Evolutionary conservation across 139 green algal genomes (phyloP).

Genomic region (Yamagishiella unicocca): DNA sequence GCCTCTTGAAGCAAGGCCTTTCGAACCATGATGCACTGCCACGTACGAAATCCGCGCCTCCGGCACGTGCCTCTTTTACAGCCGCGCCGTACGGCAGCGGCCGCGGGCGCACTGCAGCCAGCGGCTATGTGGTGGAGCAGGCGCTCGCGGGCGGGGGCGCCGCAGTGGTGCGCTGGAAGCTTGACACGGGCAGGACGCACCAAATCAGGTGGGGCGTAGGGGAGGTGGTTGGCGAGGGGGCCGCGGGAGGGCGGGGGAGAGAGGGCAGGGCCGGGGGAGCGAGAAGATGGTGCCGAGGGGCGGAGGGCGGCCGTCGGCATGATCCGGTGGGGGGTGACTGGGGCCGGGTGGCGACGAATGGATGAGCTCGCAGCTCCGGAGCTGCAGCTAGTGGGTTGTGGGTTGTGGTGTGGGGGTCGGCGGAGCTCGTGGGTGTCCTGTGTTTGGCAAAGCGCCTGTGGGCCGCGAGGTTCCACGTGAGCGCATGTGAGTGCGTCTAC

Average conservation of each 20-base stretch:
- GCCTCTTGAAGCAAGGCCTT: no score
- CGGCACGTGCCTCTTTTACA: background rate
- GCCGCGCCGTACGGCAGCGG: slow-evolving; percentile 64
- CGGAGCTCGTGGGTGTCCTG: no score
- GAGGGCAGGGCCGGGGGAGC: background rate
- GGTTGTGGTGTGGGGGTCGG: no score
- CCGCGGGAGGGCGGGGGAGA: background rate
- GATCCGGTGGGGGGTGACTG: background rate
- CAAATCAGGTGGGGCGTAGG: slow-evolving; percentile 82
- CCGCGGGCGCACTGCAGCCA: slow-evolving; percentile 75
- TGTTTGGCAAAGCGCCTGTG: no score
- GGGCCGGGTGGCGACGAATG: no score
- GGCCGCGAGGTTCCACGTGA: no score
- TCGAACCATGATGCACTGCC: no score
- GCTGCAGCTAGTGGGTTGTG: no score
- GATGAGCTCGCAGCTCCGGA: no score
- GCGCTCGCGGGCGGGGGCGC: slow-evolving; percentile 78
- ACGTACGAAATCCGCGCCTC: no score
- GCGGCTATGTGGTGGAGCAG: slow-evolving; percentile 83
- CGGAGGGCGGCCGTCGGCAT: background rate
- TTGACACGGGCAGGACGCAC: slow-evolving; percentile 97
- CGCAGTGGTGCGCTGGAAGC: slow-evolving; percentile 90
- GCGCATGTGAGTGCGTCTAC: no score
- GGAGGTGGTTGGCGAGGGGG: background rate
- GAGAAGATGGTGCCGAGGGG: background rate